A percentile compares a stretch with the other conserved stretches of the same genome.
phyloP scores from a whole-genome alignment of 2,329 filamentous ascomycete genomes.

The Beauveria sp. region DNA sequence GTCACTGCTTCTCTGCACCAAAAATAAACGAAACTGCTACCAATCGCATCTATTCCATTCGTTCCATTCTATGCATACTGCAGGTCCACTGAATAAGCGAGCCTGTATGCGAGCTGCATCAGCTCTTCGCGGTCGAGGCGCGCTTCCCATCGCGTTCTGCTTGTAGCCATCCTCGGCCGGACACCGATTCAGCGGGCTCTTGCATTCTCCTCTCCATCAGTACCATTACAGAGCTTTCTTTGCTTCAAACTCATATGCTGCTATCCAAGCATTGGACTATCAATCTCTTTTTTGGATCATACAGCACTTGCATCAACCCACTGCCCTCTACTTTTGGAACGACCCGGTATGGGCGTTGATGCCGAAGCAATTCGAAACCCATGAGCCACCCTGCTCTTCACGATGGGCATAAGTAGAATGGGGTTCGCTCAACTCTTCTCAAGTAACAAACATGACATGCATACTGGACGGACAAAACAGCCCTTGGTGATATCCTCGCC shows the following conservation, averaged over 20 bases:
- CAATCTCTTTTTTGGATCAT: constrained; percentile 10
- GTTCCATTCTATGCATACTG: neutral
- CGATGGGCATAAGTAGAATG: constrained; percentile 4
- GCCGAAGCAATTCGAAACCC: neutral
- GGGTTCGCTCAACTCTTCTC: neutral
- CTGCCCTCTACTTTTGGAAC: neutral
- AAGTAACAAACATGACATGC: neutral
- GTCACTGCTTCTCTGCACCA: neutral
- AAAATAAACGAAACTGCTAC: constrained; percentile 1
- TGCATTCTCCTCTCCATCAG: neutral
- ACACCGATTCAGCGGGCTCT: neutral
- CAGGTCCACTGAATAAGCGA: constrained; percentile 6
- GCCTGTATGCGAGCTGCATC: constrained; percentile 1
- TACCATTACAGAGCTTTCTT: neutral
- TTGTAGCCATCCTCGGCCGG: neutral
- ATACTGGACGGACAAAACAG: constrained; percentile 15
- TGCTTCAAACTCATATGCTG: constrained; percentile 3
- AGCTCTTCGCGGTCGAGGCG: constrained; percentile 3
- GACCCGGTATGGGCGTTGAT: neutral
- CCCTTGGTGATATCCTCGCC: constrained; percentile 28
- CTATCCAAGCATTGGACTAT: neutral
- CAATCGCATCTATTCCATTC: constrained; percentile 8
- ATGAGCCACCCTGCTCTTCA: neutral
- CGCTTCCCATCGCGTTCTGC: constrained; percentile 8
- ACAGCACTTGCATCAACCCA: neutral